These are phyloP conservation scores for Pelargonium myrrhifolium DNA, from an alignment of 441 rosid genomes.

Conservation along the genomic window DNA sequence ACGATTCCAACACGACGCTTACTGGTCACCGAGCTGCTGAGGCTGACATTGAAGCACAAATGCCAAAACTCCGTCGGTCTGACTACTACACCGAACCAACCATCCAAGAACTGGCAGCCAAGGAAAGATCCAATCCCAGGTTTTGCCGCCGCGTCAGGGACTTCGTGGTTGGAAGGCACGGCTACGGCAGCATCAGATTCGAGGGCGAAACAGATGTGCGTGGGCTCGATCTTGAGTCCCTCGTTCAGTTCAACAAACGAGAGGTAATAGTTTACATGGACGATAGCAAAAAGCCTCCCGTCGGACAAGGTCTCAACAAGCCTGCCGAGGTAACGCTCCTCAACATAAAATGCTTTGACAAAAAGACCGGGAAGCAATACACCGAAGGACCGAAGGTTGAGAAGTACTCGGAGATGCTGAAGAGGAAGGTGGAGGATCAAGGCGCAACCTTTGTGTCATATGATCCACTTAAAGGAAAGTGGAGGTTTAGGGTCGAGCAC, in stretches of 20 bases:
- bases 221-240: conserved; percentile 62
- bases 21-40: conserved; percentile 75
- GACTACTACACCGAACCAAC: conserved; percentile 91
- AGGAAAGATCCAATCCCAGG: conserved; percentile 74
- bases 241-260: conserved; percentile 73
- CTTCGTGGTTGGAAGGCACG: conserved; percentile 81
- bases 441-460: conserved; percentile 85
- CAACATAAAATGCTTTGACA: conserved; percentile 84
- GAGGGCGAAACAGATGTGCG: conserved; percentile 85
- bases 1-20: conserved; percentile 38
- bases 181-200: conserved; percentile 79
- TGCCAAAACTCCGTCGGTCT: conserved; percentile 73
- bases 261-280: conserved; percentile 95
- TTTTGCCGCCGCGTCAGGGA: conserved; percentile 63
- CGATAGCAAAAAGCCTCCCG: conserved; percentile 77
- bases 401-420: conserved; percentile 75
- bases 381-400: conserved; percentile 63
- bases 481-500: conserved; percentile 86
- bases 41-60: conserved; percentile 73
- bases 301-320: conserved; percentile 90
- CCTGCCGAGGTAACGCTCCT: conserved; percentile 88
- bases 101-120: conserved; percentile 86
- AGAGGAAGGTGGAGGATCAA: conserved; percentile 79
- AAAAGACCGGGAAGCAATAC: conserved; percentile 56
- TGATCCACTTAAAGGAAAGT: conserved; percentile 71